These are phyloP conservation scores for Pascua guehoae DNA, from an alignment of 1,284 basidiomycete genomes.

Conservation along the genomic window DNA sequence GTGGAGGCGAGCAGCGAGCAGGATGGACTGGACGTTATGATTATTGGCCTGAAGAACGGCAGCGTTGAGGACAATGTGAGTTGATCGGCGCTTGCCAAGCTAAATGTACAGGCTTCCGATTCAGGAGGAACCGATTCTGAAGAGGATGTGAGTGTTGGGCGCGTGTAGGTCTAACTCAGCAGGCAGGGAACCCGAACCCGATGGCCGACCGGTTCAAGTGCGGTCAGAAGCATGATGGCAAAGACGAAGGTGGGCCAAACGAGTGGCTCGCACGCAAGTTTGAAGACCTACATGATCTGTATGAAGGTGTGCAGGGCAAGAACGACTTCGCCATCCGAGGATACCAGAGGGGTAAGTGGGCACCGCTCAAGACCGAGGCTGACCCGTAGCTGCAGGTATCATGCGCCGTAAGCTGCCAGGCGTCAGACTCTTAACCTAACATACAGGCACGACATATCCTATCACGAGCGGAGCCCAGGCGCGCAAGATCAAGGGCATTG, in stretches of 20 bases:
- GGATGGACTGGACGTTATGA: constrained; percentile 40
- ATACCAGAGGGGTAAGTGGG: constrained; percentile 31
- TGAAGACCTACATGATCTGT: constrained; percentile 39
- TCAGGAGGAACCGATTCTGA: constrained; percentile 1
- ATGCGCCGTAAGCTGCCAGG: constrained; percentile 29
- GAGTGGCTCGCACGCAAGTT: constrained; percentile 44
- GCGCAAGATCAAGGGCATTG: constrained; percentile 61
- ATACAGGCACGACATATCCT: constrained; percentile 50
- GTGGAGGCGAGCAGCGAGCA: constrained; percentile 11
- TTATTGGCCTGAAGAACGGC: constrained; percentile 33
- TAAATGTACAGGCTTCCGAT: neutral
- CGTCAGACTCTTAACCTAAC: neutral
- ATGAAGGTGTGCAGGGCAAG: constrained; percentile 37
- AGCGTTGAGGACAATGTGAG: constrained; percentile 11
- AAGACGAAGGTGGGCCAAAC: constrained; percentile 30
- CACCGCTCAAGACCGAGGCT: neutral
- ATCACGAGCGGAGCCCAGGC: constrained; percentile 66
- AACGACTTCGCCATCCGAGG: constrained; percentile 36
- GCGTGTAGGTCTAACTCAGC: neutral
- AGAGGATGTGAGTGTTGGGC: neutral
- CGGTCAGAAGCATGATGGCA: constrained; percentile 33
- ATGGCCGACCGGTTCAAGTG: constrained; percentile 33
- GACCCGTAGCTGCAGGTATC: constrained; percentile 31
- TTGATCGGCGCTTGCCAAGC: neutral
- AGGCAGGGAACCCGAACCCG: constrained; percentile 16